Evolutionary conservation across 1,284 basidiomycete genomes (phyloP).

Genomic region (Porodaedalea pini): DNA sequence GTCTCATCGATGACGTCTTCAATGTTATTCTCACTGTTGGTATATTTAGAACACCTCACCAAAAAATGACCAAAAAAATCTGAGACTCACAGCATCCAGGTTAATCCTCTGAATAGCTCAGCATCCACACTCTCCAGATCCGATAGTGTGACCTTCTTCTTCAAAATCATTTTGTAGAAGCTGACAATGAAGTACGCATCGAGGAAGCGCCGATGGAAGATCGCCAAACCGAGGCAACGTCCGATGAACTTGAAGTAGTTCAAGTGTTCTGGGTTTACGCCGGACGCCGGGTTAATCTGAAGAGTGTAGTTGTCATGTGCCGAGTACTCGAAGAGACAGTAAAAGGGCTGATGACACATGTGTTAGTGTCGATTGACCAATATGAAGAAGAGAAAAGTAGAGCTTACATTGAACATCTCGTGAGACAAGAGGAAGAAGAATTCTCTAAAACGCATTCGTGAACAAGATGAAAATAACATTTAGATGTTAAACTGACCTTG

Average conservation of each 20-base stretch:
- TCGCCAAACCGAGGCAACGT: slow-evolving; percentile 85
- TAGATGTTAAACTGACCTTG: slow-evolving; percentile 54
- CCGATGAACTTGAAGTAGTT: slow-evolving; percentile 99
- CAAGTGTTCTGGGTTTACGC: slow-evolving; percentile 93
- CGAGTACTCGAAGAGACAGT: slow-evolving; percentile 95
- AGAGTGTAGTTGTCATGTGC: slow-evolving; percentile 96
- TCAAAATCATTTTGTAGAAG: slow-evolving; percentile 97
- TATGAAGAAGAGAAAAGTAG: not conserved
- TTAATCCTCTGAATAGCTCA: slow-evolving; percentile 83
- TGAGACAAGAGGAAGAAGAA: slow-evolving; percentile 92
- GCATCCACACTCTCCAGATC: slow-evolving; percentile 88
- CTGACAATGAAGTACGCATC: slow-evolving; percentile 96
- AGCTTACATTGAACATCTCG: slow-evolving; percentile 77
- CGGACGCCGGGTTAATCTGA: slow-evolving; percentile 92
- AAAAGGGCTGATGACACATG: slow-evolving; percentile 63
- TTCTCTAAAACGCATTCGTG: slow-evolving; percentile 38
- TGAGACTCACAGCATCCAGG: slow-evolving; percentile 82
- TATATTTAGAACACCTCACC: slow-evolving; percentile 8
- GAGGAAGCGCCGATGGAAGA: slow-evolving; percentile 94
- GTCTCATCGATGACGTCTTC: slow-evolving; percentile 93
- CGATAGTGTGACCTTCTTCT: slow-evolving; percentile 82
- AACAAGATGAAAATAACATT: not conserved
- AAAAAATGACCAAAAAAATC: slow-evolving; percentile 18
- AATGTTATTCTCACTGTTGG: slow-evolving; percentile 85
- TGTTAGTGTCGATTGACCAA: not conserved